A percentile compares a stretch with the other conserved stretches of the same genome.
phyloP scores from a whole-genome alignment of 345 rosid species.

The Corchorus olitorius region DNA sequence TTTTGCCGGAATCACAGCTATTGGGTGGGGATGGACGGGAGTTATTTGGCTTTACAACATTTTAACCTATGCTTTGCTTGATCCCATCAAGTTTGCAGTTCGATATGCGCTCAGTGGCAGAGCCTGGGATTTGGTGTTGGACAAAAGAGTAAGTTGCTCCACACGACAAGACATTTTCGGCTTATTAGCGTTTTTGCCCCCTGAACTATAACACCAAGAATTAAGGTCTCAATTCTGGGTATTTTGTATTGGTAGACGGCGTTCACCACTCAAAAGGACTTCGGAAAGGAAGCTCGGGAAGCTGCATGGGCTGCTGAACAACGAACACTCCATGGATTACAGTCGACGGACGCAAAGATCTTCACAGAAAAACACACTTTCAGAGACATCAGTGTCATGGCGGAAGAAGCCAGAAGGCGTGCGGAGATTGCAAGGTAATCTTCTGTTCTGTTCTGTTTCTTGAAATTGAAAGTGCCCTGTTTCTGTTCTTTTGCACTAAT shows the following conservation, averaged over 20 bases:
- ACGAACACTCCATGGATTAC: constrained; percentile 56
- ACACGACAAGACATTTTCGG: background rate
- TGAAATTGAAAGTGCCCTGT: too few relatives aligned
- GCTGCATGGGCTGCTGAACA: constrained; percentile 72
- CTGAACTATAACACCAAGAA: too few relatives aligned
- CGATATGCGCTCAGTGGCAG: constrained; percentile 74
- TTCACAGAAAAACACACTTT: constrained; percentile 44
- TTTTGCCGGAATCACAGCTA: constrained; percentile 61
- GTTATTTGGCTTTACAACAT: constrained; percentile 81
- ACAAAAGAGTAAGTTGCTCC: constrained; percentile 58
- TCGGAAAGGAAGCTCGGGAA: constrained; percentile 58
- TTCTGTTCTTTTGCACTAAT: too few relatives aligned
- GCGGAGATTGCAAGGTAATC: constrained; percentile 64
- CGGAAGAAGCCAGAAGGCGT: constrained; percentile 65
- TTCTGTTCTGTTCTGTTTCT: background rate
- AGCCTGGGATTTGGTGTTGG: constrained; percentile 67
- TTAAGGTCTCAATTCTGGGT: background rate
- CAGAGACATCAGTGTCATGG: constrained; percentile 52
- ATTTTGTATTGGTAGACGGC: constrained; percentile 42
- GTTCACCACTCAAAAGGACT: constrained; percentile 55
- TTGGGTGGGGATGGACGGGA: constrained; percentile 83
- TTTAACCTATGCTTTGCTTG: constrained; percentile 63
- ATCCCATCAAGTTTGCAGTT: constrained; percentile 82
- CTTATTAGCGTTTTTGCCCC: too few relatives aligned
- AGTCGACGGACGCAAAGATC: constrained; percentile 37